A percentile compares a stretch with the other conserved stretches of the same genome.
Evolutionary conservation across 2,329 filamentous ascomycete species (phyloP).

Genomic region (Myotisia sp.): DNA sequence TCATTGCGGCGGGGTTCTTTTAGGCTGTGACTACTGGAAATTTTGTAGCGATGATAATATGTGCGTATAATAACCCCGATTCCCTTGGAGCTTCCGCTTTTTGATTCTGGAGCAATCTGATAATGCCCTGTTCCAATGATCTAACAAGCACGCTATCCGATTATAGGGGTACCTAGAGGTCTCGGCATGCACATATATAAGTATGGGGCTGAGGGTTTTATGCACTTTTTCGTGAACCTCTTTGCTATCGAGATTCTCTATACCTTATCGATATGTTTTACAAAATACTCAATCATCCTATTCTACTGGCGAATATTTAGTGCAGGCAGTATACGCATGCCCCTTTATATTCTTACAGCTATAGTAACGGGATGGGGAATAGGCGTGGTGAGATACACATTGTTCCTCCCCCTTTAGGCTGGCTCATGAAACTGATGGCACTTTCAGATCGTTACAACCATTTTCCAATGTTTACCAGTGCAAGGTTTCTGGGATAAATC

Average conservation of each 20-base stretch:
- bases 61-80: background rate
- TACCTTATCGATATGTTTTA: constrained; percentile 1
- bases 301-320: constrained; percentile 5
- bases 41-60: constrained; percentile 5
- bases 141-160: too few species aligned
- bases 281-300: constrained; percentile 4
- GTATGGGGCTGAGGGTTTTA: background rate
- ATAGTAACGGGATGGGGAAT: constrained; percentile 6
- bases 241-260: constrained; percentile 6
- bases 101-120: too few species aligned
- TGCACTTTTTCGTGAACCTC: constrained; percentile 2
- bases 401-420: too few species aligned
- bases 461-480: constrained; percentile 5
- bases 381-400: constrained; percentile 2
- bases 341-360: background rate
- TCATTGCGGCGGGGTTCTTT: too few species aligned
- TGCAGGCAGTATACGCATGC: constrained; percentile 1
- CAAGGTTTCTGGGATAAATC: constrained; percentile 6
- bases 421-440: too few species aligned
- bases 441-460: constrained; percentile 3
- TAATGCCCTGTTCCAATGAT: too few species aligned
- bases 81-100: background rate
- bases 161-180: constrained; percentile 3
- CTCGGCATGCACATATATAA: constrained; percentile 5
- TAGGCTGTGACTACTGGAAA: constrained; percentile 2